These are phyloP conservation scores for Plenodomus tracheiphilus DNA, from an alignment of 2,329 filamentous ascomycete genomes.

Conservation along the genomic window DNA sequence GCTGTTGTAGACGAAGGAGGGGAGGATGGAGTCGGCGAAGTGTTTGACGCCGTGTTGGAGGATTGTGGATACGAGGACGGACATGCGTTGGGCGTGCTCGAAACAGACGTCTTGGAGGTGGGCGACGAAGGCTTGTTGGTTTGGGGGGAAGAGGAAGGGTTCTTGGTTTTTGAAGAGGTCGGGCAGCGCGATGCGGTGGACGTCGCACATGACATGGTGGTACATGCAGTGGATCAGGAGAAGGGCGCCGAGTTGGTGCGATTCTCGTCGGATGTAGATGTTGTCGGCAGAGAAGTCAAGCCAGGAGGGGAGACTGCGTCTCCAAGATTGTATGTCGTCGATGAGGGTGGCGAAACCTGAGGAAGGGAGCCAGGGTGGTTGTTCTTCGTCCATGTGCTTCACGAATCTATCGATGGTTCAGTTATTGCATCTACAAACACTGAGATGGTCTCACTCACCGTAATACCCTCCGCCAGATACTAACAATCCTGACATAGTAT, in stretches of 20 bases:
- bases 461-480: slow-evolving; percentile 37
- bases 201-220: slow-evolving; percentile 37
- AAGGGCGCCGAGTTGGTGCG: slow-evolving; percentile 36
- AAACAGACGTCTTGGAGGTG: slow-evolving; percentile 34
- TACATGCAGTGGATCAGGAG: slow-evolving; percentile 42
- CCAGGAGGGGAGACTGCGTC: slow-evolving; percentile 33
- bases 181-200: slow-evolving; percentile 36
- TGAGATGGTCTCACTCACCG: slow-evolving; percentile 16
- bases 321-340: slow-evolving; percentile 32
- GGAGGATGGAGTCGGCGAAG: slow-evolving; percentile 39
- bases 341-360: slow-evolving; percentile 33
- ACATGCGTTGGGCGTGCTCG: slow-evolving; percentile 37
- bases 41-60: slow-evolving; percentile 37
- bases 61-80: slow-evolving; percentile 30
- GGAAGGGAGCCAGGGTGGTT: slow-evolving; percentile 32
- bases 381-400: slow-evolving; percentile 38
- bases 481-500: slow-evolving; percentile 38
- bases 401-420: slow-evolving; percentile 21
- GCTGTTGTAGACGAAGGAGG: slow-evolving; percentile 40
- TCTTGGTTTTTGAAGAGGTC: slow-evolving; percentile 38
- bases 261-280: slow-evolving; percentile 40
- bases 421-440: neutral
- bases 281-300: slow-evolving; percentile 39
- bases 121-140: slow-evolving; percentile 29
- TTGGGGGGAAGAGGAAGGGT: slow-evolving; percentile 31